Base-by-base conservation (phyloP, 1,284 basidiomycete species). In the Ceratobasidium sp. region DNA sequence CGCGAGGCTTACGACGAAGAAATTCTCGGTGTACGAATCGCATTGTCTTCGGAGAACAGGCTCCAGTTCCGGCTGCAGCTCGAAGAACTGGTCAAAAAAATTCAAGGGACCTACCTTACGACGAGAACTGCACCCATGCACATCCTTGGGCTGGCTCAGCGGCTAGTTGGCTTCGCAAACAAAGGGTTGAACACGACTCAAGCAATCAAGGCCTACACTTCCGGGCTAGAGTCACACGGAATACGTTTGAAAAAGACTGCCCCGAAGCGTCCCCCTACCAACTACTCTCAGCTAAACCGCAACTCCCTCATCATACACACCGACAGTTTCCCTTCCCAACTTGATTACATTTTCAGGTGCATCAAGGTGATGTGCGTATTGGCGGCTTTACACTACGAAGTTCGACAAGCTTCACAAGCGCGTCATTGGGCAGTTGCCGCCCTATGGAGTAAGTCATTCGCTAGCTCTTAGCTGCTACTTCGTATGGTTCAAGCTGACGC, bases 301-400 rank as follows among this genome's bases (percentile, higher is more conserved):
- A 52, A 57, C 38, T 14, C 48, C 33, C 52, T 69, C 48, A 69
- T 69, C 33, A 69, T 69, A 14, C 48, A 48, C 8, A 69, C 50
- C 2, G 30, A 44, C 33, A 69, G 23, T 30, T 69, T 69, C 23
- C 67, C 67, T 3, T 69, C 67, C 3, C 67, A 69, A n/a, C 23
- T 54, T 23, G 23, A 35, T 33, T 10, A 38, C n/a, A 10, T 64
- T 4, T 38, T 20, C 33, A 10, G 8, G 12, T 64, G 62, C 35
- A 64, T 64, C 62, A 38, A 44, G n/a, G 33, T 64, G 5, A 64
- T 64, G 62, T 18, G 23, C 20, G n/a, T 20, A 14, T 10, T 64
- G 35, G 62, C 62, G 18, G 35, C 35, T 10, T 30, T 64, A 38
- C n/a, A 64, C 10, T 30, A 41, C 20, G n/a, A 44, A 38, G 33